Conservation (phyloP, 1,284 basidiomycete genomes). For the Ustanciosporium gigantosporum region DNA sequence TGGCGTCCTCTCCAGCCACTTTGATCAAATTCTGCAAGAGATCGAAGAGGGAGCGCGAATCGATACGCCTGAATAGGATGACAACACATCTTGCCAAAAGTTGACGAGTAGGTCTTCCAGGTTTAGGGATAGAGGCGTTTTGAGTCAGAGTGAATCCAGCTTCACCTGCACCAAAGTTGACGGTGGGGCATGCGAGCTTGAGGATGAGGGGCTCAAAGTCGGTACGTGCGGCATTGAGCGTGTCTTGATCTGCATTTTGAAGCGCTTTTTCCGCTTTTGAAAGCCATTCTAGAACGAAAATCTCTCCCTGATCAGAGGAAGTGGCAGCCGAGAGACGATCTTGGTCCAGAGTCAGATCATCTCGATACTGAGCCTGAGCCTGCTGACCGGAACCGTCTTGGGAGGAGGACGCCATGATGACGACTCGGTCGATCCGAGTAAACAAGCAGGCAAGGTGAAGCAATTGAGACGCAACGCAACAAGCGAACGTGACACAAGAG, state of each 20-base stretch:
- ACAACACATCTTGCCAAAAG: slow-evolving; percentile 78
- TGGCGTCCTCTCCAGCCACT: slow-evolving; percentile 40
- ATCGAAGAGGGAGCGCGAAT: slow-evolving; percentile 79
- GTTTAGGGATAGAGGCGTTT: slow-evolving; percentile 60
- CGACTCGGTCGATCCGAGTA: no score
- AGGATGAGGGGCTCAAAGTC: slow-evolving; percentile 70
- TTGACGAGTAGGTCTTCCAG: slow-evolving; percentile 82
- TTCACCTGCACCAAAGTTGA: slow-evolving; percentile 20
- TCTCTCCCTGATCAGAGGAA: slow-evolving; percentile 74
- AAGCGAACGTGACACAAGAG: no score
- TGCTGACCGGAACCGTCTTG: slow-evolving; percentile 3
- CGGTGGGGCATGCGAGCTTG: slow-evolving; percentile 66
- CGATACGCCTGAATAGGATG: slow-evolving; percentile 76
- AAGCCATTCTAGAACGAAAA: slow-evolving; percentile 82
- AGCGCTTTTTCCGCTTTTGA: slow-evolving; percentile 70
- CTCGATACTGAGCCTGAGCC: slow-evolving; percentile 14
- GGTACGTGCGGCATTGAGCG: slow-evolving; percentile 69
- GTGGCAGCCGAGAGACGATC: slow-evolving; percentile 60
- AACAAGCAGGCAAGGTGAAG: no score
- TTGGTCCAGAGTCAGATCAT: slow-evolving; percentile 36
- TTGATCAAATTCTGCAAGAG: slow-evolving; percentile 67
- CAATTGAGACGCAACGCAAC: no score
- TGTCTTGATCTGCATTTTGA: slow-evolving; percentile 55
- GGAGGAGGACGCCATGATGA: slow-evolving; percentile 17
- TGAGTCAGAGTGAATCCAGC: slow-evolving; percentile 13